phyloP scores from a whole-genome alignment of 257 asterid species.

The Apocynum venetum region DNA sequence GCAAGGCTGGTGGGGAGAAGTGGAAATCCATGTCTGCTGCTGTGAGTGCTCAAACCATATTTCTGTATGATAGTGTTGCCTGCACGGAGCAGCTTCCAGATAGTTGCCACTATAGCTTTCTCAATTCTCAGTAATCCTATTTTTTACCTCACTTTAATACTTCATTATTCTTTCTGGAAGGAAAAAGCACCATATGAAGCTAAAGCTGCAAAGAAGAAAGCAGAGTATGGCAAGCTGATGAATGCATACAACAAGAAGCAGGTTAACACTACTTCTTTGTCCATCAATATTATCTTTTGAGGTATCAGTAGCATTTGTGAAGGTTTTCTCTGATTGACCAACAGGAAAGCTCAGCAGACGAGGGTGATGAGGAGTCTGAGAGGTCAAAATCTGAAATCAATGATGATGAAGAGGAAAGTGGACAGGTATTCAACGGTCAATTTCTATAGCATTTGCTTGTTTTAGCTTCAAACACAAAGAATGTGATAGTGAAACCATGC shows the following conservation, averaged over 20 bases:
- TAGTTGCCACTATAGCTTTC: neutral
- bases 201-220: constrained; percentile 82
- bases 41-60: constrained; percentile 44
- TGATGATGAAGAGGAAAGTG: constrained; percentile 54
- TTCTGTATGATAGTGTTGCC: neutral
- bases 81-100: too few species aligned
- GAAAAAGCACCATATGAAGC: constrained; percentile 98
- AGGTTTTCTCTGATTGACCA: constrained; percentile 15
- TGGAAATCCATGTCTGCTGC: constrained; percentile 84
- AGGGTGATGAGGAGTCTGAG: constrained; percentile 73
- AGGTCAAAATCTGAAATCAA: constrained; percentile 71
- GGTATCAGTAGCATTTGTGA: neutral
- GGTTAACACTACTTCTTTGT: constrained; percentile 30
- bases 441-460: neutral
- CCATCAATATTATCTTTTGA: neutral
- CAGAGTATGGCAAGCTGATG: constrained; percentile 75
- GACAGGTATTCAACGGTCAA: constrained; percentile 36
- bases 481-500: neutral
- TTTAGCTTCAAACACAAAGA: neutral
- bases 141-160: neutral
- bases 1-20: constrained; percentile 96
- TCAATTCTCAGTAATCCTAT: neutral
- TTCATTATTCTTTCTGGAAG: constrained; percentile 33
- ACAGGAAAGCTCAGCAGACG: constrained; percentile 87
- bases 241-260: constrained; percentile 81